Conservation (phyloP, 345 rosid genomes). For the Hibiscus syriacus region DNA sequence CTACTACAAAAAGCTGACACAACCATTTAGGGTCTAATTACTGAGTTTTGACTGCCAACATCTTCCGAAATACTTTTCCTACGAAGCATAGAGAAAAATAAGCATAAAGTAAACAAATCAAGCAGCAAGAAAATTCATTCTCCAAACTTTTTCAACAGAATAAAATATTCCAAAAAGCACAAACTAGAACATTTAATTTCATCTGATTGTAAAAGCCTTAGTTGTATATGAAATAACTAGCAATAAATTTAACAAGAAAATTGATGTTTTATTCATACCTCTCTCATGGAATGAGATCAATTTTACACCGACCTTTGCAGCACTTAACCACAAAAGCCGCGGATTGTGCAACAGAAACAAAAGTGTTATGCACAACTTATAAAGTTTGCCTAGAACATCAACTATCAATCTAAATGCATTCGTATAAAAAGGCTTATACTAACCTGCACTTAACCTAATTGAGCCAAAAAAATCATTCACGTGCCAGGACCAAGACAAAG, state of each 20-base stretch:
- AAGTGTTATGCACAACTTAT: background rate
- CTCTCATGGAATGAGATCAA: background rate
- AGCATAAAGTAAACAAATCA: background rate
- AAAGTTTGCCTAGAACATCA: background rate
- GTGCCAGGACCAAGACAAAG: background rate
- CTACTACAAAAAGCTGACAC: background rate
- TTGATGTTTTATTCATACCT: background rate
- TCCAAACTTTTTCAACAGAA: background rate
- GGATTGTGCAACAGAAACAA: background rate
- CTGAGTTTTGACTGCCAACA: background rate
- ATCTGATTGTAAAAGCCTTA: background rate
- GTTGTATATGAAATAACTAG: background rate
- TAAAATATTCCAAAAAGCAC: background rate
- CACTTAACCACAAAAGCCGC: background rate
- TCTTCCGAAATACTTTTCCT: background rate
- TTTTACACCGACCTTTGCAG: background rate
- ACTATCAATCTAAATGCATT: background rate
- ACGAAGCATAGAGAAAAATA: background rate
- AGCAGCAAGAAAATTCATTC: background rate
- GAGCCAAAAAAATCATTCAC: background rate
- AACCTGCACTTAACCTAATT: background rate
- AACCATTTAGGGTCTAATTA: background rate
- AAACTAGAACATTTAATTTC: background rate
- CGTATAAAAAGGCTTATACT: background rate
- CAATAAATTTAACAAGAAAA: background rate